Base-by-base conservation (phyloP, 2,329 filamentous ascomycete genomes). In the Nannizziopsis barbatae region DNA sequence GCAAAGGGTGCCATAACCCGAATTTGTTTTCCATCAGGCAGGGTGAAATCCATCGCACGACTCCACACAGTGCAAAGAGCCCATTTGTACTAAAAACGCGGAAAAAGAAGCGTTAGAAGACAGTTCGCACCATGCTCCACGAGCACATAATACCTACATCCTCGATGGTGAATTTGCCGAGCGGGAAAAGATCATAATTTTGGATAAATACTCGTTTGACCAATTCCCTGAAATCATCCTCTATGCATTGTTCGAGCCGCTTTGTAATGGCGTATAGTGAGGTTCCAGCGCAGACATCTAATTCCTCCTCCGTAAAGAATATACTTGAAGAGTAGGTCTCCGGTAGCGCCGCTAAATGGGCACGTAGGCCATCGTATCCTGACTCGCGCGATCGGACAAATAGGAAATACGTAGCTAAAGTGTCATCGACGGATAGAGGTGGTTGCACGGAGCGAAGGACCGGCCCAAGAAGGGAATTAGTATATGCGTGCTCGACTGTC, bases 21-120 rank as follows among this genome's bases (percentile, higher is more conserved):
- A 55, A 56, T 47, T 18, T 52, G 51, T 42, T 53, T 54, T 49
- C 37, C 49, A 53, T 51, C 53, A 30, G 53, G 49, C 48, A 56
- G 52, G 49, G 45, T 52, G 56, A 66, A 63, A 53, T 64, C 60
- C 61, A 66, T 65, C 37, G 55, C 61, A 54, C 63, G 64, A 60
- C 55, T 56, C 53, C 55, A 56, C 42, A 56, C 45, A 47, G 53
- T 54, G 50, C 53, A 62, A 49, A 65, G 61, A 38, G 63, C 63
- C 62, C 62, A 65, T 50, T 64, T 64, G 50, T 65, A 65, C 62
- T 65, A 59, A 48, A 52, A 54, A 27, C n/a, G 52, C 44, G 44
- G 39, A 41, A 38, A 55, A 52, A 53, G 50, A 52, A 50, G 51
- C 15, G 42, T 55, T 49, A 55, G 50, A 40, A 39, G 47, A 45